Percentiles rank a stretch among this genome's conserved stretches.
phyloP scores from a whole-genome alignment of 495 filamentous ascomycete genomes.

The Aspergillus carlsbadensis region DNA sequence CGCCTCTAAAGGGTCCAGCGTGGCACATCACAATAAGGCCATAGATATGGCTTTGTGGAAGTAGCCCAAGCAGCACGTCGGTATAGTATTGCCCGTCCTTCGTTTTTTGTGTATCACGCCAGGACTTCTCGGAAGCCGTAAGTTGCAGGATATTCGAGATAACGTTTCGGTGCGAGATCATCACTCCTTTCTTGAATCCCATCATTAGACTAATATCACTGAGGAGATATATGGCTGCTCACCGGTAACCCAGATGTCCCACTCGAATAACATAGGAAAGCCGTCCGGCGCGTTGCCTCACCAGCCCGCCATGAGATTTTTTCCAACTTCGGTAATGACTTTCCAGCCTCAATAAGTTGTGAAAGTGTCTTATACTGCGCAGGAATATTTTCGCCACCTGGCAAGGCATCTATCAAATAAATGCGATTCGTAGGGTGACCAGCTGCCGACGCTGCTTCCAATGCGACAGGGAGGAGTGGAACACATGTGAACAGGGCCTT shows the following conservation, averaged over 20 bases:
- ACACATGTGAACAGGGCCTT: slow-evolving; percentile 79
- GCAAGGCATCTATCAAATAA: slow-evolving; percentile 58
- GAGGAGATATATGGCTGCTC: slow-evolving; percentile 21
- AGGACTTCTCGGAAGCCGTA: slow-evolving; percentile 50
- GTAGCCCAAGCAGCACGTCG: slow-evolving; percentile 67
- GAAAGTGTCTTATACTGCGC: slow-evolving; percentile 66
- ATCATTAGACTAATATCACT: background rate
- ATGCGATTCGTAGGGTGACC: slow-evolving; percentile 70
- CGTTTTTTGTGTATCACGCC: slow-evolving; percentile 37
- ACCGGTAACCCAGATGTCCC: slow-evolving; percentile 86
- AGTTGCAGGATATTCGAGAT: slow-evolving; percentile 80
- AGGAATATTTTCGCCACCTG: slow-evolving; percentile 46
- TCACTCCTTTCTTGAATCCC: slow-evolving; percentile 76
- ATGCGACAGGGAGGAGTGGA: slow-evolving; percentile 66
- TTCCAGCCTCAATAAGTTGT: slow-evolving; percentile 66
- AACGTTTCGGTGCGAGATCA: slow-evolving; percentile 87
- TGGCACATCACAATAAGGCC: slow-evolving; percentile 76
- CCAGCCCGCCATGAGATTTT: slow-evolving; percentile 68
- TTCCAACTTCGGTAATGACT: slow-evolving; percentile 59
- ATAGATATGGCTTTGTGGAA: slow-evolving; percentile 89
- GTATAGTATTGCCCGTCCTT: slow-evolving; percentile 39
- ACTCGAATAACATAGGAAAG: slow-evolving; percentile 87
- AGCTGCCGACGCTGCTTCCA: slow-evolving; percentile 64
- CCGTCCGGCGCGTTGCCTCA: slow-evolving; percentile 71
- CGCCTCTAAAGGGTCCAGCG: slow-evolving; percentile 67